phyloP scores from a whole-genome alignment of 2,329 filamentous ascomycete genomes.

The Talaromyces atroroseus region DNA sequence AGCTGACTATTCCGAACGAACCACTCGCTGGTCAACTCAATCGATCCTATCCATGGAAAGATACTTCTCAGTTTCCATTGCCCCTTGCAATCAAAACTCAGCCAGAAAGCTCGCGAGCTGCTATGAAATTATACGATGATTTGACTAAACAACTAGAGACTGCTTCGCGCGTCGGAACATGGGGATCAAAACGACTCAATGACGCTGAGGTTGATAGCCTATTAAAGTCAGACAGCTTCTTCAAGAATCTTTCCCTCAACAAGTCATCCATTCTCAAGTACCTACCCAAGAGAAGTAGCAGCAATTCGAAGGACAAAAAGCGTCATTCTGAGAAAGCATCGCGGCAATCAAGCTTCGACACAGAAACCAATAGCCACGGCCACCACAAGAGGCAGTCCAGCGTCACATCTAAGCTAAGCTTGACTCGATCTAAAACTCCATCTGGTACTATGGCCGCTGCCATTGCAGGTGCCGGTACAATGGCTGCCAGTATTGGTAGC shows the following conservation, averaged over 20 bases:
- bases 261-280: slow-evolving; percentile 38
- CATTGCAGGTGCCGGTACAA: slow-evolving; percentile 41
- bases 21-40: slow-evolving; percentile 34
- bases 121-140: slow-evolving; percentile 49
- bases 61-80: slow-evolving; percentile 31
- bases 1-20: slow-evolving; percentile 23
- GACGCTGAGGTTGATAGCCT: slow-evolving; percentile 48
- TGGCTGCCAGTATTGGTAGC: slow-evolving; percentile 38
- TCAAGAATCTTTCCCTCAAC: slow-evolving; percentile 37
- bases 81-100: slow-evolving; percentile 34
- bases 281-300: slow-evolving; percentile 39
- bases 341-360: slow-evolving; percentile 25
- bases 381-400: slow-evolving; percentile 25
- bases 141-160: slow-evolving; percentile 49
- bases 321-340: slow-evolving; percentile 24
- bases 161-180: slow-evolving; percentile 51
- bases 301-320: slow-evolving; percentile 43
- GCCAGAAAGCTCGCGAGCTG: slow-evolving; percentile 49
- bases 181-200: slow-evolving; percentile 47
- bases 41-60: slow-evolving; percentile 45
- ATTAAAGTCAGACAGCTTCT: slow-evolving; percentile 40
- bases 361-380: slow-evolving; percentile 17
- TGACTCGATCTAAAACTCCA: slow-evolving; percentile 35
- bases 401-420: slow-evolving; percentile 30
- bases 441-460: slow-evolving; percentile 38